A percentile compares a stretch with the other conserved stretches of the same genome.
Conservation (phyloP, 495 filamentous ascomycete species). For the Xylaria venustula region DNA sequence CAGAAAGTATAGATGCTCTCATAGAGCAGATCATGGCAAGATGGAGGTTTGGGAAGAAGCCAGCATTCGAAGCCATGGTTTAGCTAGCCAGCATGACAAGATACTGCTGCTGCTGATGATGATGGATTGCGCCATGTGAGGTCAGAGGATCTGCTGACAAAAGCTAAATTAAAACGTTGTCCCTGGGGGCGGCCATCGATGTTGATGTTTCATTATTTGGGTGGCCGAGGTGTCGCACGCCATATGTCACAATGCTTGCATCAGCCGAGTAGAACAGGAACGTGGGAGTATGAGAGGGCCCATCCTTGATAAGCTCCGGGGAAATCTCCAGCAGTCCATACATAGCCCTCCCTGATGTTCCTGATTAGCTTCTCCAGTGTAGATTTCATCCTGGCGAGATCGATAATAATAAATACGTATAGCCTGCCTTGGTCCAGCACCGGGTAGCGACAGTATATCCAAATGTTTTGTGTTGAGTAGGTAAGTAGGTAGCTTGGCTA, state of each 20-base stretch:
- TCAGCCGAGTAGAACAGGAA: neutral
- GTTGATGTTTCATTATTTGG: constrained; percentile 8
- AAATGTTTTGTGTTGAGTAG: too few relatives aligned
- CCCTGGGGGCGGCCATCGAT: neutral
- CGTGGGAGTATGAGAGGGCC: neutral
- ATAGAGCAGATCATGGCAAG: neutral
- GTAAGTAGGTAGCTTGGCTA: too few relatives aligned
- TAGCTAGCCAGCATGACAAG: neutral
- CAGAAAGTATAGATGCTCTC: neutral
- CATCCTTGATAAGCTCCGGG: neutral
- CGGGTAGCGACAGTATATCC: too few relatives aligned
- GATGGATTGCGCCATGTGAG: constrained; percentile 14
- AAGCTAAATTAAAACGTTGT: neutral
- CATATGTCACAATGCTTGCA: constrained; percentile 15
- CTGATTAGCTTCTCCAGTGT: neutral
- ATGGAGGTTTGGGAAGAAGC: neutral
- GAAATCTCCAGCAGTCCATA: neutral
- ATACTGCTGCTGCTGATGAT: too few relatives aligned
- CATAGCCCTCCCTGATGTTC: too few relatives aligned
- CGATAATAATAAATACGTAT: too few relatives aligned
- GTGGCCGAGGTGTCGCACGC: constrained; percentile 10
- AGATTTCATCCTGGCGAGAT: neutral
- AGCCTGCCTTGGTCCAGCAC: neutral
- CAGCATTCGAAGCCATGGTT: neutral
- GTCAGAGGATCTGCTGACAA: constrained; percentile 11